Evolutionary conservation across 352 stramenopile genomes (phyloP).

Genomic region (Phytophthora cactorum): DNA sequence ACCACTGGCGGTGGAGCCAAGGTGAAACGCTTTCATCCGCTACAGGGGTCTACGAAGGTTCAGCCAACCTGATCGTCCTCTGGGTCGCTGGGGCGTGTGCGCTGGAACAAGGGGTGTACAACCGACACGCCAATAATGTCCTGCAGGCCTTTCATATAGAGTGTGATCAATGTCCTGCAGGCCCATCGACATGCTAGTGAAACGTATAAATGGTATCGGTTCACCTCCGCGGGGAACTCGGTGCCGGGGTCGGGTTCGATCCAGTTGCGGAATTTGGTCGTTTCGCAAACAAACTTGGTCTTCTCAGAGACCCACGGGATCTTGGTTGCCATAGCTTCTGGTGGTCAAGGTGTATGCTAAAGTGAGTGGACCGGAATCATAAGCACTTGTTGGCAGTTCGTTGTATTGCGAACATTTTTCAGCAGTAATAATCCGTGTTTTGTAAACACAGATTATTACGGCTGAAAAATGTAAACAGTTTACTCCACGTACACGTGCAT

Average conservation of each 20-base stretch:
- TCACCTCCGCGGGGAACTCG: conserved; percentile 64
- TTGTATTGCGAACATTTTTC: not conserved
- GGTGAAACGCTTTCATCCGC: too few relatives aligned
- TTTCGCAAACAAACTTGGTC: not conserved
- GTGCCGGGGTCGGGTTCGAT: conserved; percentile 66
- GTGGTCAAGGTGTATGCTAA: not conserved
- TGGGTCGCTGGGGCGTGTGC: too few relatives aligned
- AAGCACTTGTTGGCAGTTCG: too few relatives aligned
- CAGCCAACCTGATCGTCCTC: too few relatives aligned
- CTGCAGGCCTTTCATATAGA: conserved; percentile 95
- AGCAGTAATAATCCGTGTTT: not conserved
- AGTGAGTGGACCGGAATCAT: not conserved
- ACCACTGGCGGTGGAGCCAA: too few relatives aligned
- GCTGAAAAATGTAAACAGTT: too few relatives aligned
- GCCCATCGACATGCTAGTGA: conserved; percentile 95
- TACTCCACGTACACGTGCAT: too few relatives aligned
- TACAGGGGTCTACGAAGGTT: too few relatives aligned
- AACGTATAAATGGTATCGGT: conserved; percentile 96
- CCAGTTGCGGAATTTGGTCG: conserved; percentile 81
- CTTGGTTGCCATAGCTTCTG: not conserved
- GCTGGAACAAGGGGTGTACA: too few relatives aligned
- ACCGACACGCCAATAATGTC: conserved; percentile 94
- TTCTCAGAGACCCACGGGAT: not conserved
- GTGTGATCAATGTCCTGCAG: conserved; percentile 79
- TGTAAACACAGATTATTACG: too few relatives aligned